Evolutionary conservation across 441 rosid species (phyloP), one percentile per base, ranked within the genome.

Genomic region (Syzygium malaccense): DNA sequence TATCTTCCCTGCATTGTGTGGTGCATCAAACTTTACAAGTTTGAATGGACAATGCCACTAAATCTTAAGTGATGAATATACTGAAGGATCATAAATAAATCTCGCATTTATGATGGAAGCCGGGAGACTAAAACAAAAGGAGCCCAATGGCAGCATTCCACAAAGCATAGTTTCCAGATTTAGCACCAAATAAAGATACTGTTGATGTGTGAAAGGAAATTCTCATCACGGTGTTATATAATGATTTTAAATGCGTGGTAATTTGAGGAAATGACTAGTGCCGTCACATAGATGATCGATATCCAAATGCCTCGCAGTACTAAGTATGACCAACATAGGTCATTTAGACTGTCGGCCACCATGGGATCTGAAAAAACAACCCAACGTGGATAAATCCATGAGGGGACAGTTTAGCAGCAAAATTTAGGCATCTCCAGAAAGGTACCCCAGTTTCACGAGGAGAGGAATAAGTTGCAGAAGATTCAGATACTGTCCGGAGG

Each of bases 1-100:
- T 86, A 97, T 94, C 91, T 94, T 96, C 60, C 98, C 99, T 96
- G 95, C 88, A 89, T 20, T 11, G 18, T 75, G 83, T 12, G 83
- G 53, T 6, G n/a, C n/a, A 75, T 75, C 18, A 23, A 41, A 75
- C 83, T 41, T 23, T 41, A 75, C n/a, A 11, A 41, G 51, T 75
- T 75, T 41, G 83, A 75, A 75, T 75, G 83, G 83, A 75, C 83
- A 37, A 41, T 41, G 83, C 51, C 53, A 41, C 83, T 41, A 41
- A 75, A 41, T 41, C 83, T 11, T 23, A 75, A 41, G 51, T 23
- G n/a, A 75, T 5, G 0, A 41, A 75, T 23, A 23, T 23, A 4
- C 41, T 1, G 18, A 75, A 75, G 83, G n/a, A 41, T 75, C 53
- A 2, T 8, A 75, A 25, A 75, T 23, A 41, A 75, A 75, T 12